Percentiles rank a stretch among this genome's conserved stretches.
Conservation (phyloP, 768 basidiomycete genomes). For the Termitomyces sp. region DNA sequence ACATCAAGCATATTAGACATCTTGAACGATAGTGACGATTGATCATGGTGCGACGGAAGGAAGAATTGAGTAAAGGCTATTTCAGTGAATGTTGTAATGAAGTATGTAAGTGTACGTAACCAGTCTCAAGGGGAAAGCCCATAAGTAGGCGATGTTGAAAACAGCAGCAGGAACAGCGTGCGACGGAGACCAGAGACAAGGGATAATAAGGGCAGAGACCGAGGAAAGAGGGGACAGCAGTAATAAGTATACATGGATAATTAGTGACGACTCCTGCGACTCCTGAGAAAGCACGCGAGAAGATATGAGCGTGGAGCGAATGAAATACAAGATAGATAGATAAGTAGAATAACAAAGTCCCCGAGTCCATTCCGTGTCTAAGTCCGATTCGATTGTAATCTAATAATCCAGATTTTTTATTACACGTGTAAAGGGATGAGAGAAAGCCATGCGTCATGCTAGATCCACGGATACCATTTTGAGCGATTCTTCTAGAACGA, state of each 20-base stretch:
- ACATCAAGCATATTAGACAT: not conserved
- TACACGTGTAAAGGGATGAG: not conserved
- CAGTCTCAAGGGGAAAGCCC: not conserved
- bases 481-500: slow-evolving; percentile 11
- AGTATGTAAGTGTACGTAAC: not conserved
- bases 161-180: not conserved
- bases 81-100: not conserved
- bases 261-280: not conserved
- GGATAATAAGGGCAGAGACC: not conserved
- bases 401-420: not conserved
- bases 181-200: not conserved
- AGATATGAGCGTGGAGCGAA: not conserved
- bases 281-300: not conserved
- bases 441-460: slow-evolving; percentile 1
- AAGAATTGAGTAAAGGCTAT: not conserved
- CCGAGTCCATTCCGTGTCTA: not conserved
- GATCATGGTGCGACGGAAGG: not conserved
- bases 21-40: not conserved
- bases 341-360: not conserved
- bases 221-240: not conserved
- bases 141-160: not conserved
- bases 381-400: not conserved
- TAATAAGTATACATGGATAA: not conserved
- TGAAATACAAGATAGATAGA: not conserved
- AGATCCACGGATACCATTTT: slow-evolving; percentile 11